Conservation (phyloP, 176 grass and related monocot species). For the Neostapfia colusana region DNA sequence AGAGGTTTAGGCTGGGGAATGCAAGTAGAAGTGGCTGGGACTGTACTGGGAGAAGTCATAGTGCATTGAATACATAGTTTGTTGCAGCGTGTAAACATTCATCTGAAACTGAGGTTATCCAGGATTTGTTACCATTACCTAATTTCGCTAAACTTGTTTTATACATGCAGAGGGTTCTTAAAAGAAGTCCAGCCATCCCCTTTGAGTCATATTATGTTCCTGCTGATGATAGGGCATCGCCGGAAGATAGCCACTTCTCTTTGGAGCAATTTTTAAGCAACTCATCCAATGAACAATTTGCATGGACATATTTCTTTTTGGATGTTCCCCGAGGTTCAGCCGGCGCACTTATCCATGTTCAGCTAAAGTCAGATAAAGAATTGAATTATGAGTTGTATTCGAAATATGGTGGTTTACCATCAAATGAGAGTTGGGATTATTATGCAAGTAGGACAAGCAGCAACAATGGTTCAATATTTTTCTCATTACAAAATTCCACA, state of each 20-base stretch:
- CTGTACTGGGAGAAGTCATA: neutral
- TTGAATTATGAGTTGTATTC: conserved; percentile 76
- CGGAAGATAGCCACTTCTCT: conserved; percentile 54
- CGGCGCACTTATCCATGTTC: conserved; percentile 66
- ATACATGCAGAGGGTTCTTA: conserved; percentile 71
- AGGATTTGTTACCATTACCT: conserved; percentile 28
- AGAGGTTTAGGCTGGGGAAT: neutral
- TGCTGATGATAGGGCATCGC: conserved; percentile 47
- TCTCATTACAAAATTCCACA: conserved; percentile 59
- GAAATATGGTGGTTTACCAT: conserved; percentile 80
- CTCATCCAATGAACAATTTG: conserved; percentile 54
- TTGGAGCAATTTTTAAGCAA: conserved; percentile 79
- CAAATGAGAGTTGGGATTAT: conserved; percentile 80
- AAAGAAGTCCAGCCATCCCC: conserved; percentile 64
- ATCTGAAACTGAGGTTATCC: conserved; percentile 16
- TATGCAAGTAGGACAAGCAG: conserved; percentile 60
- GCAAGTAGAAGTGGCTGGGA: neutral
- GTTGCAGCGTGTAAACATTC: neutral
- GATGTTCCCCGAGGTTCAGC: conserved; percentile 85
- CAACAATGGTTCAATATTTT: conserved; percentile 59
- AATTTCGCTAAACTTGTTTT: conserved; percentile 31
- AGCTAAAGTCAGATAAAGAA: conserved; percentile 71
- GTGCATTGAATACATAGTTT: conserved; percentile 24
- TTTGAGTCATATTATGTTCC: conserved; percentile 86
- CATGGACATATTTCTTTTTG: conserved; percentile 90